These are phyloP conservation scores for Fusarium neocosmosporiellum DNA, from an alignment of 2,329 filamentous ascomycete genomes.

Conservation along the genomic window DNA sequence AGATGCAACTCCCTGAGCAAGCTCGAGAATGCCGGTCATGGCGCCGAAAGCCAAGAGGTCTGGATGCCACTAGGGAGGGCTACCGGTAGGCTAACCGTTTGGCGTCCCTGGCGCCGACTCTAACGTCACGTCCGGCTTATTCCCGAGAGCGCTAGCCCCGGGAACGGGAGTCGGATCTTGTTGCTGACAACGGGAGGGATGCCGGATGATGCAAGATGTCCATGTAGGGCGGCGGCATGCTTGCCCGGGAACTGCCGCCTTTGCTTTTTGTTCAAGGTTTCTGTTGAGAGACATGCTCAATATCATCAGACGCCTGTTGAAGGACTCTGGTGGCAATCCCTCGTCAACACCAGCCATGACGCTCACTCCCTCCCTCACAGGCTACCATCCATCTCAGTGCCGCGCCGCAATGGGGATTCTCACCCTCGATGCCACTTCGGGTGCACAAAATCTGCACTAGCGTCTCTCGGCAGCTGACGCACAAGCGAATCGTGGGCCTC, in stretches of 20 bases:
- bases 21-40: slow-evolving; percentile 3
- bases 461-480: slow-evolving; percentile 29
- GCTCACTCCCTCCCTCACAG: background rate
- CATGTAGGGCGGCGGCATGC: slow-evolving; percentile 2
- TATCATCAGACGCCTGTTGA: background rate
- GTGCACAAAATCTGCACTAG: slow-evolving; percentile 27
- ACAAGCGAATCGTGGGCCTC: slow-evolving; percentile 31
- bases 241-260: background rate
- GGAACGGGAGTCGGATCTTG: slow-evolving; percentile 9
- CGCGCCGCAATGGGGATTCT: slow-evolving; percentile 24
- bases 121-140: slow-evolving; percentile 37
- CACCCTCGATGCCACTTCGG: slow-evolving; percentile 10
- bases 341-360: background rate
- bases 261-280: background rate
- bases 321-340: background rate
- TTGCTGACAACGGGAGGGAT: slow-evolving; percentile 5
- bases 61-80: slow-evolving; percentile 3
- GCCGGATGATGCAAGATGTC: slow-evolving; percentile 2
- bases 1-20: background rate
- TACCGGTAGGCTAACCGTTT: slow-evolving; percentile 30
- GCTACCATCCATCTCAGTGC: slow-evolving; percentile 3
- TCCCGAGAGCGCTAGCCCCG: slow-evolving; percentile 22
- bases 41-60: slow-evolving; percentile 13
- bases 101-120: slow-evolving; percentile 10
- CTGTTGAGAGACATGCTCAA: background rate